Conservation (phyloP, 2,329 filamentous ascomycete genomes). For the Beauveria bassiana region DNA sequence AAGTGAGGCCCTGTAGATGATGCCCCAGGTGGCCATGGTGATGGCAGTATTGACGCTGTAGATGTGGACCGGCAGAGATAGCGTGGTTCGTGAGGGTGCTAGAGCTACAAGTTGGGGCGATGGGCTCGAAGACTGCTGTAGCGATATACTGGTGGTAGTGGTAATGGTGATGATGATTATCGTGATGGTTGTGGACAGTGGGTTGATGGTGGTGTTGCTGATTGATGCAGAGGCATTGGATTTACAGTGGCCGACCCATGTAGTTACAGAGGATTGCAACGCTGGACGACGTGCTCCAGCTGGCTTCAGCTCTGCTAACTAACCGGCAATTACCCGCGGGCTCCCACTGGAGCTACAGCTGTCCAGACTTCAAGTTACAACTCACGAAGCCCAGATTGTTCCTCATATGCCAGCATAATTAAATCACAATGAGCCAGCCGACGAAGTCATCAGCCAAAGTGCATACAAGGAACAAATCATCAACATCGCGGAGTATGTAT, state of each 20-base stretch:
- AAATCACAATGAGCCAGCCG: slow-evolving; percentile 22
- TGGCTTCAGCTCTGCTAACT: neutral
- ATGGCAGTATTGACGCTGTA: neutral
- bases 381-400: neutral
- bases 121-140: neutral
- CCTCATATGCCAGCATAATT: neutral
- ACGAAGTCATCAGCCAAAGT: slow-evolving; percentile 22
- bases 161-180: neutral
- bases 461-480: slow-evolving; percentile 30
- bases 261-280: neutral
- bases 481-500: slow-evolving; percentile 26
- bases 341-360: neutral
- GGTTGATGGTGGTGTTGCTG: neutral
- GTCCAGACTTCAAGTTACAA: neutral
- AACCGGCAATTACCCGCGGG: neutral
- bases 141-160: neutral
- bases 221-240: neutral
- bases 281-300: neutral
- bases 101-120: neutral
- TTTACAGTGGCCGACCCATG: neutral
- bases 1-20: too few species aligned
- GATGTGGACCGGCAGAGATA: neutral
- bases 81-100: too few species aligned
- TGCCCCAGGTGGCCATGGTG: too few species aligned
- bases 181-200: neutral